Percentiles rank a stretch among this genome's conserved stretches.
phyloP scores from a whole-genome alignment of 73 alveolate genomes.

The Tetrahymena elliotti region DNA sequence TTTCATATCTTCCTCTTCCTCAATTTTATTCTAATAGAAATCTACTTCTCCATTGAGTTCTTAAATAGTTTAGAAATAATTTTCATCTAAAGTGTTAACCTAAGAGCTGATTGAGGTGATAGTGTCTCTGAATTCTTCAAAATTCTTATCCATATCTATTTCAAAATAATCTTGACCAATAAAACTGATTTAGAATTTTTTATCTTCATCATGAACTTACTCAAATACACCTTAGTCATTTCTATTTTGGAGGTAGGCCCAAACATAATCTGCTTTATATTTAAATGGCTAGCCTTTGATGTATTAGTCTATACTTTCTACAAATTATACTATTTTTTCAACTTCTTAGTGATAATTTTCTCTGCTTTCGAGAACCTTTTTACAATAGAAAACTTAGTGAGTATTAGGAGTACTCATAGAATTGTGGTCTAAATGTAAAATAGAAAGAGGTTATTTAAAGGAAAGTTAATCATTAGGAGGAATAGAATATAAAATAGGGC shows the following conservation, averaged over 20 bases:
- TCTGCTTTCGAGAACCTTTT: not conserved
- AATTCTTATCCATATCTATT: not conserved
- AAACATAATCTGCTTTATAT: not conserved
- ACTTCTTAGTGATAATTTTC: not conserved
- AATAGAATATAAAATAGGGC: not conserved
- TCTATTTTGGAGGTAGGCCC: not conserved
- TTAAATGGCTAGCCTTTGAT: not conserved
- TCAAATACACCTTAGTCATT: not conserved
- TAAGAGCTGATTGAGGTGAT: not conserved
- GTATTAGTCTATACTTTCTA: not conserved
- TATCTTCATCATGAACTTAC: not conserved
- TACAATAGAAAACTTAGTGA: not conserved
- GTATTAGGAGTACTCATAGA: not conserved
- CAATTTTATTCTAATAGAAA: not conserved
- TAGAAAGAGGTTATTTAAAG: not conserved
- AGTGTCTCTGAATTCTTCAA: not conserved
- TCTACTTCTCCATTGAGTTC: not conserved
- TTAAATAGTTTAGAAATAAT: not conserved
- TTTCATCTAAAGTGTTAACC: not conserved
- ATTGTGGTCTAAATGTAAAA: not conserved
- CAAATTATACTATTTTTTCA: not conserved
- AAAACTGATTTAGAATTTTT: not conserved
- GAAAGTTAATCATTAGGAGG: not conserved
- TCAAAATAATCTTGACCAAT: not conserved
- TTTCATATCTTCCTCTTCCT: not conserved